A percentile compares a stretch with the other conserved stretches of the same genome.
Conservation (phyloP, 805 yeast species). For the Myxozyma vanderwaltii region DNA sequence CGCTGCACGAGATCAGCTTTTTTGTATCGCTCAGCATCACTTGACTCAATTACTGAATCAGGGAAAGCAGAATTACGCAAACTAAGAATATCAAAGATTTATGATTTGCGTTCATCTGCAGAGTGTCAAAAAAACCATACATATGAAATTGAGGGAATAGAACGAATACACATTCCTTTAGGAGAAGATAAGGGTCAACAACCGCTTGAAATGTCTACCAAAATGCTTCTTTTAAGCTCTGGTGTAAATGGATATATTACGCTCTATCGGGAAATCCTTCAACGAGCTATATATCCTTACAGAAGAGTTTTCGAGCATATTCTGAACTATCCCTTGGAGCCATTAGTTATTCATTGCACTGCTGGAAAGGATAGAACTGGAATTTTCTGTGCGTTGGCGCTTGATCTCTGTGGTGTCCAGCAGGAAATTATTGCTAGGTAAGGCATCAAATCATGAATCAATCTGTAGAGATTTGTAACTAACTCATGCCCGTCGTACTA, state of each 20-base stretch:
- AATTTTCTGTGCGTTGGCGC: slow-evolving; percentile 64
- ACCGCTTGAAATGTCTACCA: slow-evolving; percentile 58
- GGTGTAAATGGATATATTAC: slow-evolving; percentile 64
- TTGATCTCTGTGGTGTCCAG: slow-evolving; percentile 66
- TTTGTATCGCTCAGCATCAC: slow-evolving; percentile 65
- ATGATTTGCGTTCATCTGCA: slow-evolving; percentile 67
- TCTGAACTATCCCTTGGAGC: slow-evolving; percentile 53
- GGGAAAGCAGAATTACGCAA: slow-evolving; percentile 51
- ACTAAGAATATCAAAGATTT: slow-evolving; percentile 56
- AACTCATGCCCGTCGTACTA: neutral
- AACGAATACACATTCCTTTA: slow-evolving; percentile 59
- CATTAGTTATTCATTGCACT: slow-evolving; percentile 71
- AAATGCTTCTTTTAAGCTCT: slow-evolving; percentile 48
- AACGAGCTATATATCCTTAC: slow-evolving; percentile 52
- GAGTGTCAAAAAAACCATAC: slow-evolving; percentile 53
- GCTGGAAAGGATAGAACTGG: slow-evolving; percentile 88
- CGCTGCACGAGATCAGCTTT: slow-evolving; percentile 50
- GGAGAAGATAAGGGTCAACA: slow-evolving; percentile 65
- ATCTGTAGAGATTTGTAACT: neutral
- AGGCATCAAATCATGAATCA: too few species aligned
- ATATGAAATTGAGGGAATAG: slow-evolving; percentile 51
- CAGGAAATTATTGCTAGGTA: slow-evolving; percentile 56
- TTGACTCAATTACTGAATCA: slow-evolving; percentile 52
- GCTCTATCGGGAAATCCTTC: slow-evolving; percentile 63
- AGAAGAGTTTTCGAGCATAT: slow-evolving; percentile 56